Percentiles rank a stretch among this genome's conserved stretches.
Evolutionary conservation across 2,329 filamentous ascomycete genomes (phyloP).

Genomic region (Ramularia endophylla): DNA sequence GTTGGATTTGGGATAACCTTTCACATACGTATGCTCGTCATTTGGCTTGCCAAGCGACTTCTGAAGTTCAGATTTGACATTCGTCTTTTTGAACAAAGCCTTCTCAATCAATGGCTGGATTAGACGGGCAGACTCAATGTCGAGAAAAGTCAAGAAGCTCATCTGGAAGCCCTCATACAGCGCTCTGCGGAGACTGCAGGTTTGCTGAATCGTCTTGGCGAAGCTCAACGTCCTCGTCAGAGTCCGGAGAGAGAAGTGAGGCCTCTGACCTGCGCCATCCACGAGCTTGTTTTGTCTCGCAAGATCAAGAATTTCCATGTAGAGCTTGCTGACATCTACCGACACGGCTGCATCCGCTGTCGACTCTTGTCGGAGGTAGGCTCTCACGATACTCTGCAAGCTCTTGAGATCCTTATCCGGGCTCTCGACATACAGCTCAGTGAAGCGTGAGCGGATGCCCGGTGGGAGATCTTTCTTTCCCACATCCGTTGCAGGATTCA

Average conservation of each 20-base stretch:
- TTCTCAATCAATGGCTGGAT: slow-evolving; percentile 75
- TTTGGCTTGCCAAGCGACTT: slow-evolving; percentile 71
- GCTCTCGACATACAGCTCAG: slow-evolving; percentile 88
- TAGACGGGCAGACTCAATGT: slow-evolving; percentile 71
- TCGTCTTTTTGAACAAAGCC: slow-evolving; percentile 67
- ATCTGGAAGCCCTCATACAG: slow-evolving; percentile 95
- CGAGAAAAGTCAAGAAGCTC: slow-evolving; percentile 90
- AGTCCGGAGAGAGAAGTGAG: slow-evolving; percentile 94
- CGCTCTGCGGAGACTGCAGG: slow-evolving; percentile 78
- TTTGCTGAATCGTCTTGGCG: slow-evolving; percentile 73
- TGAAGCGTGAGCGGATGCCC: slow-evolving; percentile 86
- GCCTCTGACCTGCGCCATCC: slow-evolving; percentile 91
- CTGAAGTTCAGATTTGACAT: slow-evolving; percentile 65
- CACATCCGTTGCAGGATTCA: slow-evolving; percentile 98
- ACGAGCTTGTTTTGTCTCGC: slow-evolving; percentile 79
- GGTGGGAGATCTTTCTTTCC: slow-evolving; percentile 91
- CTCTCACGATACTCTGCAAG: slow-evolving; percentile 78
- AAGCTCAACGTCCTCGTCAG: slow-evolving; percentile 86
- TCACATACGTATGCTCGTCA: slow-evolving; percentile 72
- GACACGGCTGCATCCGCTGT: slow-evolving; percentile 67
- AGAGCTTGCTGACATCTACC: slow-evolving; percentile 77
- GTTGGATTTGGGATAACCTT: slow-evolving; percentile 28
- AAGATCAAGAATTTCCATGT: slow-evolving; percentile 78
- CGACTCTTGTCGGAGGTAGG: slow-evolving; percentile 67
- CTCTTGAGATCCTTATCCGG: slow-evolving; percentile 84